Conservation (phyloP, 257 asterid species). For the Buddleja alternifolia region DNA sequence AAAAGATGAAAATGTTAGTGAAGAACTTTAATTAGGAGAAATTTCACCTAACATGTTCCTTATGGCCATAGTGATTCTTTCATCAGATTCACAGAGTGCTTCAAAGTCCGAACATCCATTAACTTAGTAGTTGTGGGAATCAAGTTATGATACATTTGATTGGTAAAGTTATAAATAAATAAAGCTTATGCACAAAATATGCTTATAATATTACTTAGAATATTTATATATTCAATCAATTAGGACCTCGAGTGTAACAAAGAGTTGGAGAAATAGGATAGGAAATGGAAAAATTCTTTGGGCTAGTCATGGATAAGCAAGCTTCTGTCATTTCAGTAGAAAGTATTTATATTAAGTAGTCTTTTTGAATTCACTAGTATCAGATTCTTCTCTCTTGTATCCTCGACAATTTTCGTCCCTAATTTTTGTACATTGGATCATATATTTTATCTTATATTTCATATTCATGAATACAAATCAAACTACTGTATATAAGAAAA, state of each 20-base stretch:
- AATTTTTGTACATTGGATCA: too few relatives aligned
- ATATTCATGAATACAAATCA: too few relatives aligned
- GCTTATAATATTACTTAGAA: too few relatives aligned
- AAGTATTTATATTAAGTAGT: background rate
- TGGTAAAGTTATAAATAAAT: background rate
- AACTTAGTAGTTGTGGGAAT: constrained; percentile 4
- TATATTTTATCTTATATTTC: too few relatives aligned
- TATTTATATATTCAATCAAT: background rate
- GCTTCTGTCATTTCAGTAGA: background rate
- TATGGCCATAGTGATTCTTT: background rate
- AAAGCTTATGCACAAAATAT: background rate
- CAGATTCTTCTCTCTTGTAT: constrained; percentile 5
- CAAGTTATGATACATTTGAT: background rate
- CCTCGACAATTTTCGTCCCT: background rate
- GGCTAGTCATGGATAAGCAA: background rate
- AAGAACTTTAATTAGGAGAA: constrained; percentile 19
- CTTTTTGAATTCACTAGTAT: constrained; percentile 4
- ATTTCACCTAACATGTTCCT: constrained; percentile 20
- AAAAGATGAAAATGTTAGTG: background rate
- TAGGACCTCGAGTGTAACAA: background rate
- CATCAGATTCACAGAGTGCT: constrained; percentile 11
- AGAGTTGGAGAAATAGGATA: background rate
- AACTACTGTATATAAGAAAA: too few relatives aligned
- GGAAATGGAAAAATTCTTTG: background rate
- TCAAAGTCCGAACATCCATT: background rate